These are phyloP conservation scores for Polygonum aviculare DNA, from an alignment of 148 eudicot species.

Conservation along the genomic window DNA sequence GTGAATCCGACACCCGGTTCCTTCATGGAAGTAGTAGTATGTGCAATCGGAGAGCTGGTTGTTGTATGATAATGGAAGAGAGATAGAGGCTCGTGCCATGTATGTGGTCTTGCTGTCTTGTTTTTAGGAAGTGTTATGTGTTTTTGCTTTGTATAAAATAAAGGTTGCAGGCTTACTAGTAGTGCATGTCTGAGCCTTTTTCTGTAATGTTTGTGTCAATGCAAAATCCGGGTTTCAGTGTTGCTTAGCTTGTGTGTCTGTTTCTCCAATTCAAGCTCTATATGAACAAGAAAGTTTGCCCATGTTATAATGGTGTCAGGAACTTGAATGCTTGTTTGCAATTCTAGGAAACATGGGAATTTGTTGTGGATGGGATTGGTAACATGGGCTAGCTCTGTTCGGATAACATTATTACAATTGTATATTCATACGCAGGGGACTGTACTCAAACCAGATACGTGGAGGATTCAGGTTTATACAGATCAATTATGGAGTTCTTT, in stretches of 20 bases:
- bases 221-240: not conserved
- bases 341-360: too few species aligned
- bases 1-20: not conserved
- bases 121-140: not conserved
- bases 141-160: not conserved
- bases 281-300: too few species aligned
- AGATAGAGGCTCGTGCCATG: not conserved
- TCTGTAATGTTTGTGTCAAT: not conserved
- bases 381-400: too few species aligned
- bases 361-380: too few species aligned
- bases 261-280: not conserved
- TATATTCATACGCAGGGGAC: too few species aligned
- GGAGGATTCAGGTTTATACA: too few species aligned
- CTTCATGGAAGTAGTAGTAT: not conserved
- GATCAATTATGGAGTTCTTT: too few species aligned
- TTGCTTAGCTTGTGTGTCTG: not conserved
- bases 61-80: slow-evolving; percentile 3
- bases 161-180: not conserved
- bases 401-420: too few species aligned
- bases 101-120: not conserved
- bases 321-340: too few species aligned
- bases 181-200: not conserved
- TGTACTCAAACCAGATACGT: too few species aligned
- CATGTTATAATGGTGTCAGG: too few species aligned
- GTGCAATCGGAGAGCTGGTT: not conserved